Percentiles rank a stretch among this genome's conserved stretches.
These are phyloP conservation scores for Penicillium sclerotigenum DNA, from an alignment of 2,329 filamentous ascomycete species.

Conservation along the genomic window DNA sequence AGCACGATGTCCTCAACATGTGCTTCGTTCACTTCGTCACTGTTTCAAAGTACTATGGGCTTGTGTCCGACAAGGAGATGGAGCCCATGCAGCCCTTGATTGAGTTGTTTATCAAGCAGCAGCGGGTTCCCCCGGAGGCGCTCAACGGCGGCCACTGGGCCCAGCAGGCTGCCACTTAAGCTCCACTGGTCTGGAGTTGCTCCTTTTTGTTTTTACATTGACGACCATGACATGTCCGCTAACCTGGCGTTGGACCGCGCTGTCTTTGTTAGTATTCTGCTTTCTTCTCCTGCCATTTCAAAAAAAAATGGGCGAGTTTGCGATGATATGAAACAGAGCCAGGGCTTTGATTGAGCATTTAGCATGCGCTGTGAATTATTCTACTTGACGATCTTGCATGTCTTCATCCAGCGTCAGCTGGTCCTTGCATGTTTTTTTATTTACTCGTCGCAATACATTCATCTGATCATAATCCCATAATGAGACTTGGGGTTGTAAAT, in stretches of 20 bases:
- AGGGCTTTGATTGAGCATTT: conserved; percentile 35
- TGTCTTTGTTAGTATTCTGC: conserved; percentile 23
- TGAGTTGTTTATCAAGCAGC: conserved; percentile 85
- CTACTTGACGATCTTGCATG: conserved; percentile 21
- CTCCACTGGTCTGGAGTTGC: conserved; percentile 14
- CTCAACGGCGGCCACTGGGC: conserved; percentile 43
- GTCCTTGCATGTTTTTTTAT: conserved; percentile 6
- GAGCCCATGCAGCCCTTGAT: conserved; percentile 95
- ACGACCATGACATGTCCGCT: conserved; percentile 30
- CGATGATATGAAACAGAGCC: conserved; percentile 23
- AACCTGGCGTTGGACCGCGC: conserved; percentile 35
- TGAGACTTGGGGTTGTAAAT: neutral
- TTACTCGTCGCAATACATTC: neutral
- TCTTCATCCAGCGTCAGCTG: conserved; percentile 14
- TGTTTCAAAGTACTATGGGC: conserved; percentile 73
- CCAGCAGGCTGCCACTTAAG: conserved; percentile 35
- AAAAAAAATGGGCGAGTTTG: conserved; percentile 18
- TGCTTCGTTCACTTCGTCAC: conserved; percentile 83
- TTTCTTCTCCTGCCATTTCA: conserved; percentile 18
- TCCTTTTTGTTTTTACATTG: conserved; percentile 12
- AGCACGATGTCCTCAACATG: conserved; percentile 71
- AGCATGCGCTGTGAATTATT: conserved; percentile 37
- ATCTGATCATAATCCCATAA: conserved; percentile 4
- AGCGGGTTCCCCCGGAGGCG: conserved; percentile 73
- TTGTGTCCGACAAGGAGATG: conserved; percentile 83